Conservation (phyloP, 768 basidiomycete species). For the Leccinum subgranulosum region DNA sequence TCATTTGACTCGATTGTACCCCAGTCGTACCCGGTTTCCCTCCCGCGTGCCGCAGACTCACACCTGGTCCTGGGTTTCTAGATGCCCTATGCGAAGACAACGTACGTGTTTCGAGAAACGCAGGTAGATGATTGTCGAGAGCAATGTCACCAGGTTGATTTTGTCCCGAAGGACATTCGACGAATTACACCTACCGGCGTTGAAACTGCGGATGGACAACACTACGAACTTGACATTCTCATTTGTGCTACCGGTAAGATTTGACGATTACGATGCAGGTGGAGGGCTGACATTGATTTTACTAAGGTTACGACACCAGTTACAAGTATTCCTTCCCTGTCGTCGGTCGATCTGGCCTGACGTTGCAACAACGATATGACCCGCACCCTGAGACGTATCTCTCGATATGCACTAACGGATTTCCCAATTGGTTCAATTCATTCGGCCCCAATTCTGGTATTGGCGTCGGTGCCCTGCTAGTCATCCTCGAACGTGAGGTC, state of each 20-base stretch:
- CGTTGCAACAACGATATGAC: slow-evolving; percentile 50
- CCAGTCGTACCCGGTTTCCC: slow-evolving; percentile 55
- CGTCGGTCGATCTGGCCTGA: slow-evolving; percentile 52
- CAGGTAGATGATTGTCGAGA: background rate
- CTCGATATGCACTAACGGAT: slow-evolving; percentile 54
- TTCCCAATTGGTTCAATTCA: slow-evolving; percentile 65
- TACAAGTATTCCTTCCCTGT: slow-evolving; percentile 49
- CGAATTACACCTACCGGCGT: slow-evolving; percentile 50
- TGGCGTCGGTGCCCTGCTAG: slow-evolving; percentile 53
- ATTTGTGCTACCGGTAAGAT: slow-evolving; percentile 55
- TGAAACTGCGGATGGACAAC: slow-evolving; percentile 51
- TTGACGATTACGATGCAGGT: background rate
- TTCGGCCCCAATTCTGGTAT: slow-evolving; percentile 57
- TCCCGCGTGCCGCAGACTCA: slow-evolving; percentile 60
- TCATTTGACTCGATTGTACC: background rate
- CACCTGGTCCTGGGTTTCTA: slow-evolving; percentile 66
- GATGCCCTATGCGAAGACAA: slow-evolving; percentile 37
- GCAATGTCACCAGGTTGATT: slow-evolving; percentile 34
- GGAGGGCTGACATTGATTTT: background rate
- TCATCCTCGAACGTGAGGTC: slow-evolving; percentile 53
- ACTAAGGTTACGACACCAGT: slow-evolving; percentile 42
- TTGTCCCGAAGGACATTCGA: slow-evolving; percentile 29
- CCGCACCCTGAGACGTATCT: slow-evolving; percentile 60
- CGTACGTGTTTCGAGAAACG: background rate
- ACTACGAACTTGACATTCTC: slow-evolving; percentile 55